Evolutionary conservation across 2,329 filamentous ascomycete genomes (phyloP), one percentile per base, ranked within the genome.

Genomic region (Sarocladium strictum): DNA sequence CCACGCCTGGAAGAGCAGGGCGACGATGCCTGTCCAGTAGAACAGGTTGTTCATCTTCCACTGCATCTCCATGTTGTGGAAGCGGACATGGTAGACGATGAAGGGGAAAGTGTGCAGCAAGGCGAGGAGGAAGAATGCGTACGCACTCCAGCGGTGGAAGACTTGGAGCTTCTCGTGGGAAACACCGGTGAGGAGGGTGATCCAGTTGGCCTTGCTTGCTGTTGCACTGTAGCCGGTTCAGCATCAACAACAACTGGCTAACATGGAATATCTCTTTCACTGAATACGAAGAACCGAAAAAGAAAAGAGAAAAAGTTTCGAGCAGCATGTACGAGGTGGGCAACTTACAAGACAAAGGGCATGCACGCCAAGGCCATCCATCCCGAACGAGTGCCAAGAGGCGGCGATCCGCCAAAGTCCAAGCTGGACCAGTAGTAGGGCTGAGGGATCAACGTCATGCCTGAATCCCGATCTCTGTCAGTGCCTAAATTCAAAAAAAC

Each of bases 41-140:
- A 43, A 43, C 19, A 72, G 65, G 0, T 79, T 62, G 24, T 67
- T 70, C 0, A 69, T 72, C 27, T 71, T 69, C 66, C 74, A 81
- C 55, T 73, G 59, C 33, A 60, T 62, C 9, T 70, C 67, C 71
- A 83, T 77, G 41, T 78, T 73, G 3, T 76, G 75, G 38, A 70
- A 72, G 56, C 67, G 63, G 21, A 76, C 69, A 58, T 81, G 70
- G 58, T 72, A 78, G 1, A 84, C 67, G 55, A 84, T 76, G 59
- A 81, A 84, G 0, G 81, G 81, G 51, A 84, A 83, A 0, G 80
- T 83, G 60, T 85, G 81, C 5, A 84, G 59, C 3, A 84, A 65
- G 0, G 79, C 78, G 1, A 83, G 68, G 17, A 77, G 67, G 55
- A 83, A 81, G 69, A 83, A 80, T 29, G 76, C 78, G 64, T 78